These are phyloP conservation scores for Noccaea bulbosa DNA, from an alignment of 345 rosid genomes.

Conservation along the genomic window DNA sequence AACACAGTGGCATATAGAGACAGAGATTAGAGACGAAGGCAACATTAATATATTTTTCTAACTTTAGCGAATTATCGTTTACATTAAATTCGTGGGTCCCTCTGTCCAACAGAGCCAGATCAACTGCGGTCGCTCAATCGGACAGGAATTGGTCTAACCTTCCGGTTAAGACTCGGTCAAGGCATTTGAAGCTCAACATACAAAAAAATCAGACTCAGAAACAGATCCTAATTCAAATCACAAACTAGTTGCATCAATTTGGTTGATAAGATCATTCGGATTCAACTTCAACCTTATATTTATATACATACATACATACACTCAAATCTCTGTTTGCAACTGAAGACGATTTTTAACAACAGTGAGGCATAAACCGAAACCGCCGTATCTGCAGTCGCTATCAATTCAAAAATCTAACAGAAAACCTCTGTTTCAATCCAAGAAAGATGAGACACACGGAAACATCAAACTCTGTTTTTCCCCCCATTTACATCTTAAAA, in stretches of 20 bases:
- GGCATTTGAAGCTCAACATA: neutral
- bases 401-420: conserved; percentile 18
- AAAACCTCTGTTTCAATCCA: conserved; percentile 27
- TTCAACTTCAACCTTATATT: conserved; percentile 2
- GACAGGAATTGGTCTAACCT: conserved; percentile 10
- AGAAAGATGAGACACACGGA: conserved; percentile 15
- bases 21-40: conserved; percentile 44
- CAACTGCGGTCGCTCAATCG: neutral
- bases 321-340: conserved; percentile 35
- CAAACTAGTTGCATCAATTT: neutral
- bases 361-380: conserved; percentile 11
- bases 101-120: neutral
- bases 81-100: conserved; percentile 30
- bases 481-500: conserved; percentile 23
- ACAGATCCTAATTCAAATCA: neutral
- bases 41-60: conserved; percentile 27
- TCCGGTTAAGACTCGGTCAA: conserved; percentile 17
- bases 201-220: neutral
- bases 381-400: conserved; percentile 18
- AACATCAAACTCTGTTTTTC: conserved; percentile 29
- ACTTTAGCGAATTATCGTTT: conserved; percentile 28
- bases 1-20: conserved; percentile 34
- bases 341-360: conserved; percentile 26
- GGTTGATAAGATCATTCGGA: neutral
- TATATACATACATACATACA: conserved; percentile 24